Conservation (phyloP, 768 basidiomycete species). For the Collybia mongolica region DNA sequence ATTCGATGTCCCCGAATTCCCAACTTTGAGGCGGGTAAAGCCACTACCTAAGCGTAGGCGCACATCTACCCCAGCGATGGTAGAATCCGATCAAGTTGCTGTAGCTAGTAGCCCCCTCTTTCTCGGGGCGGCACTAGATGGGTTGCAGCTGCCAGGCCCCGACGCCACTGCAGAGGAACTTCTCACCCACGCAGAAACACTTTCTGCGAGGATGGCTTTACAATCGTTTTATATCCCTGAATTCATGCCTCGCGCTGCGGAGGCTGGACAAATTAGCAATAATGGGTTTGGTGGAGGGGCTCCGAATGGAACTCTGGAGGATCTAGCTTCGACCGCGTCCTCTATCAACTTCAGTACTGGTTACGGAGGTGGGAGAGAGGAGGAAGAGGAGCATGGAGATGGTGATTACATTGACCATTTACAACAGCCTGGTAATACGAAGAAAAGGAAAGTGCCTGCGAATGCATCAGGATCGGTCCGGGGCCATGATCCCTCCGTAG, state of each 20-base stretch:
- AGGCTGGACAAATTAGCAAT: conserved; percentile 5
- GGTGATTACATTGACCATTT: conserved; percentile 68
- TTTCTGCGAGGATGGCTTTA: conserved; percentile 58
- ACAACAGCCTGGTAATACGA: conserved; percentile 79
- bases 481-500: conserved; percentile 33
- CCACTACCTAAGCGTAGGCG: conserved; percentile 78
- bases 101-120: neutral
- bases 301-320: conserved; percentile 7
- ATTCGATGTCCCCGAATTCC: conserved; percentile 66
- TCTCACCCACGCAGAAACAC: conserved; percentile 52
- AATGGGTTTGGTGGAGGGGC: conserved; percentile 10
- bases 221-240: conserved; percentile 65
- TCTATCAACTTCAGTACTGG: conserved; percentile 21
- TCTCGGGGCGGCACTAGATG: conserved; percentile 7
- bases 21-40: conserved; percentile 64
- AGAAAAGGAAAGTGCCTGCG: conserved; percentile 85
- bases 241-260: conserved; percentile 23
- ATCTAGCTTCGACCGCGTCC: conserved; percentile 3
- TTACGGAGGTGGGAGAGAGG: conserved; percentile 23
- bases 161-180: conserved; percentile 57
- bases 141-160: conserved; percentile 32
- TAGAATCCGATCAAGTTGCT: conserved; percentile 1
- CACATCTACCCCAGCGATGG: conserved; percentile 32
- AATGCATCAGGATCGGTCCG: conserved; percentile 54
- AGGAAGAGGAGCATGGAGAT: conserved; percentile 55